phyloP scores from a whole-genome alignment of 305 asterid species.

The Solanum hybrid region DNA sequence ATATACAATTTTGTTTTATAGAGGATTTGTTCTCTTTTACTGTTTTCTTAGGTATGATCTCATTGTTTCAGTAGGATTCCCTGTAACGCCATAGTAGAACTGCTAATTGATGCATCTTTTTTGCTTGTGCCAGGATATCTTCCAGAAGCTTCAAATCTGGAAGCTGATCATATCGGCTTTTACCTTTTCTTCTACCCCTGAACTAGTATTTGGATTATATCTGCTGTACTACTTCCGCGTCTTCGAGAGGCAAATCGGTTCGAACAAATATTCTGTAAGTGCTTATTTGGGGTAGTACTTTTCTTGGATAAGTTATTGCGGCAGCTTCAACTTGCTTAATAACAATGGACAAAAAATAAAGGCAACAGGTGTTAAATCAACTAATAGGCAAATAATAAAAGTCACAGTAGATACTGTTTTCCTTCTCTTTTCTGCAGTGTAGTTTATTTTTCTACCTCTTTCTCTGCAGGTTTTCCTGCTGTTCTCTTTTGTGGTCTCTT shows the following conservation, averaged over 20 bases:
- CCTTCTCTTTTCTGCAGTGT: not conserved
- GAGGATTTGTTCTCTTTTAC: not conserved
- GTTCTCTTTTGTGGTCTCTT: slow-evolving; percentile 55
- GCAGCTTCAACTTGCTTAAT: not conserved
- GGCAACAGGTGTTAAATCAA: not conserved
- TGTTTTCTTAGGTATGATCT: not conserved
- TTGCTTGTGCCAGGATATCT: slow-evolving; percentile 67
- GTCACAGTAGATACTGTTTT: not conserved
- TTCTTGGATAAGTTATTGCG: not conserved
- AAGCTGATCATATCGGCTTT: slow-evolving; percentile 80
- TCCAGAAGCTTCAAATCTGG: slow-evolving; percentile 84
- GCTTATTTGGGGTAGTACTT: slow-evolving; percentile 15
- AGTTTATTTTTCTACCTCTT: slow-evolving; percentile 5
- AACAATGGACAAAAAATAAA: not conserved
- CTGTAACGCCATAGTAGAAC: not conserved
- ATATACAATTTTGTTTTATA: not conserved
- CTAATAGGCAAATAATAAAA: not conserved
- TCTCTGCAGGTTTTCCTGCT: slow-evolving; percentile 69
- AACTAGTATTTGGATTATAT: slow-evolving; percentile 80
- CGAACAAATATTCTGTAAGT: slow-evolving; percentile 90
- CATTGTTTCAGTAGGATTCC: not conserved
- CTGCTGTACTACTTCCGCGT: slow-evolving; percentile 95
- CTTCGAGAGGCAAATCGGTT: slow-evolving; percentile 98
- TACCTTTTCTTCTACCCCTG: slow-evolving; percentile 93
- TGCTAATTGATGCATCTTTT: not conserved